A percentile compares a stretch with the other conserved stretches of the same genome.
Evolutionary conservation across 192 early-diverging fungal species (phyloP).

Genomic region (Funneliformis geosporum): DNA sequence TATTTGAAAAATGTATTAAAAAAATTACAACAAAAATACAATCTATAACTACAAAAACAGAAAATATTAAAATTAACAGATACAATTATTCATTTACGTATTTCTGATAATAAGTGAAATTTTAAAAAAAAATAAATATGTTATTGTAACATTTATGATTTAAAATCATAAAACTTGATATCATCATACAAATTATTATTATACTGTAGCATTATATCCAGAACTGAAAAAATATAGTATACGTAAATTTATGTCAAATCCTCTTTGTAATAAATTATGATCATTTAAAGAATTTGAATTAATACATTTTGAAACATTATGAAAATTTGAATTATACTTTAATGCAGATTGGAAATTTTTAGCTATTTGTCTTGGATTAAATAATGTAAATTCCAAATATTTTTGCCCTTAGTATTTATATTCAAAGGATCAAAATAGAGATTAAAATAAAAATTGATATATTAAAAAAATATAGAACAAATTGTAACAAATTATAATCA

Average conservation of each 20-base stretch:
- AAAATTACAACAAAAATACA: background rate
- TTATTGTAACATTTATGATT: slow-evolving; percentile 8
- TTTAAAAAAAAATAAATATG: background rate
- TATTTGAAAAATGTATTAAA: background rate
- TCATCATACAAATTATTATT: slow-evolving; percentile 2
- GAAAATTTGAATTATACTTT: background rate
- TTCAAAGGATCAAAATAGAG: background rate
- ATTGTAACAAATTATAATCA: background rate
- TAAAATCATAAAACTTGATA: background rate
- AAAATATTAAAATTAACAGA: background rate
- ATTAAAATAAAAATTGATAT: background rate
- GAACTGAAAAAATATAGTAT: background rate
- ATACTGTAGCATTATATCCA: slow-evolving; percentile 3
- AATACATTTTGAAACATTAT: background rate
- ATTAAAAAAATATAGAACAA: background rate
- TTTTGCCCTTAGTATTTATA: background rate
- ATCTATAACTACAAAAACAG: background rate
- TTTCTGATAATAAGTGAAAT: background rate
- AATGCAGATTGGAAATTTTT: too few relatives aligned
- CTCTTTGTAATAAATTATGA: background rate
- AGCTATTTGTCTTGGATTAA: background rate
- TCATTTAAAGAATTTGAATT: background rate
- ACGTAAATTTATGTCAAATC: background rate
- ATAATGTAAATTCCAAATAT: background rate
- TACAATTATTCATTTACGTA: background rate